Evolutionary conservation across 768 basidiomycete species (phyloP).

Genomic region (Pleurotus ostreatus): DNA sequence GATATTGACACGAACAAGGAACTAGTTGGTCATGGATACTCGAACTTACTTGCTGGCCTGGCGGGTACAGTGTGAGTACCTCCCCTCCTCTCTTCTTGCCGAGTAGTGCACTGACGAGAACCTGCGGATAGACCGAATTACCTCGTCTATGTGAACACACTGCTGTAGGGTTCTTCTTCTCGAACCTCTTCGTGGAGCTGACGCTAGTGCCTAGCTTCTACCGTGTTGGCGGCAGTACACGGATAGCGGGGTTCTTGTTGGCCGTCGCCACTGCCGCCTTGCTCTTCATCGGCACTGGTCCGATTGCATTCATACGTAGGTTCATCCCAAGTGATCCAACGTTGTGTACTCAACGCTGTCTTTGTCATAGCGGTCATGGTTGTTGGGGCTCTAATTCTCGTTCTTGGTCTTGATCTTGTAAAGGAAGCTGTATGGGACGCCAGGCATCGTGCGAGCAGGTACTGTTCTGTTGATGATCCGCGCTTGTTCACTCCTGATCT

Average conservation of each 20-base stretch:
- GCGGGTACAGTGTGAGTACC: constrained; percentile 72
- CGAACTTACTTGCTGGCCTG: constrained; percentile 79
- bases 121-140: constrained; percentile 62
- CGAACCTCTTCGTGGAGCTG: constrained; percentile 23
- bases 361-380: constrained; percentile 75
- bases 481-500: background rate
- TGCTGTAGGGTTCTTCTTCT: constrained; percentile 43
- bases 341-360: background rate
- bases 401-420: constrained; percentile 89
- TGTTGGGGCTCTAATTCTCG: constrained; percentile 88
- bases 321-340: constrained; percentile 12
- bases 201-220: constrained; percentile 53
- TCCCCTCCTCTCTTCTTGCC: background rate
- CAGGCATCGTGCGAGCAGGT: constrained; percentile 78
- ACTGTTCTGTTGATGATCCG: constrained; percentile 15
- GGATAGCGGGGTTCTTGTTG: constrained; percentile 83
- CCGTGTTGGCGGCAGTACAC: constrained; percentile 84
- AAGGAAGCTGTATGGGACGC: constrained; percentile 99
- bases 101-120: constrained; percentile 8
- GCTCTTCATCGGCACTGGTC: constrained; percentile 79
- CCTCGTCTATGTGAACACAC: constrained; percentile 83
- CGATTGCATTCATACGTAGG: constrained; percentile 90
- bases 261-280: constrained; percentile 69
- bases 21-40: constrained; percentile 88
- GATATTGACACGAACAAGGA: constrained; percentile 92